phyloP scores from a whole-genome alignment of 2,329 filamentous ascomycete species.

The Cladosporium sp. region DNA sequence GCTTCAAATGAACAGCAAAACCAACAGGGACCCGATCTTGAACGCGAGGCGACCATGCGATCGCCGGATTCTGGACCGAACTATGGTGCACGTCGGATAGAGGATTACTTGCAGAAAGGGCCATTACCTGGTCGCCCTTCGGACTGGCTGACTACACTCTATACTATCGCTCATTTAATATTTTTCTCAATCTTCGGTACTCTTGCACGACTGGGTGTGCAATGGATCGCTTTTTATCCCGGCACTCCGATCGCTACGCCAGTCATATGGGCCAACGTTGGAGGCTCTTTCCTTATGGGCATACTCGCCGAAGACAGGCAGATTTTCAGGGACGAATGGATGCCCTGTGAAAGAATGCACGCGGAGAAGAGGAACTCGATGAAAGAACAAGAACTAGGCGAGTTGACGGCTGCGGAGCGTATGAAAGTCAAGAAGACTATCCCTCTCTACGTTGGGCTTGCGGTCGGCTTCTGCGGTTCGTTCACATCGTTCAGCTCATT shows the following conservation, averaged over 20 bases:
- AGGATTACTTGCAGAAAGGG: slow-evolving; percentile 11
- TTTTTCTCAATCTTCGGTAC: slow-evolving; percentile 86
- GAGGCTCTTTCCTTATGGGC: slow-evolving; percentile 79
- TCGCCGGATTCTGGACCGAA: slow-evolving; percentile 54
- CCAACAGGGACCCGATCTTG: not conserved
- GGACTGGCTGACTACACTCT: slow-evolving; percentile 32
- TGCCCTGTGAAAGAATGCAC: slow-evolving; percentile 41
- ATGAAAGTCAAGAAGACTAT: slow-evolving; percentile 75
- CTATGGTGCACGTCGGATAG: slow-evolving; percentile 1
- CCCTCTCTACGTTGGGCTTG: slow-evolving; percentile 82
- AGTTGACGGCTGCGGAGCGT: slow-evolving; percentile 39
- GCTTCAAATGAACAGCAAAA: not conserved
- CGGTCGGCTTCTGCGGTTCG: slow-evolving; percentile 85
- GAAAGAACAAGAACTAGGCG: slow-evolving; percentile 34
- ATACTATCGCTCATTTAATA: slow-evolving; percentile 78
- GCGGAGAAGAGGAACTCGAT: slow-evolving; percentile 41
- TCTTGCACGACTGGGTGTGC: slow-evolving; percentile 76
- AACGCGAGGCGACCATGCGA: slow-evolving; percentile 46
- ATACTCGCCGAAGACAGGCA: slow-evolving; percentile 78
- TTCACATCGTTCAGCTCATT: slow-evolving; percentile 90
- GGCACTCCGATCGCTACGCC: slow-evolving; percentile 73
- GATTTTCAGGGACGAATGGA: slow-evolving; percentile 70
- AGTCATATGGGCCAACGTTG: slow-evolving; percentile 85
- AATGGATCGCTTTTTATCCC: slow-evolving; percentile 77
- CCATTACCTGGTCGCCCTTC: slow-evolving; percentile 11